Base-by-base conservation (phyloP, 208 protist species). In the Acanthamoeba sp. region DNA sequence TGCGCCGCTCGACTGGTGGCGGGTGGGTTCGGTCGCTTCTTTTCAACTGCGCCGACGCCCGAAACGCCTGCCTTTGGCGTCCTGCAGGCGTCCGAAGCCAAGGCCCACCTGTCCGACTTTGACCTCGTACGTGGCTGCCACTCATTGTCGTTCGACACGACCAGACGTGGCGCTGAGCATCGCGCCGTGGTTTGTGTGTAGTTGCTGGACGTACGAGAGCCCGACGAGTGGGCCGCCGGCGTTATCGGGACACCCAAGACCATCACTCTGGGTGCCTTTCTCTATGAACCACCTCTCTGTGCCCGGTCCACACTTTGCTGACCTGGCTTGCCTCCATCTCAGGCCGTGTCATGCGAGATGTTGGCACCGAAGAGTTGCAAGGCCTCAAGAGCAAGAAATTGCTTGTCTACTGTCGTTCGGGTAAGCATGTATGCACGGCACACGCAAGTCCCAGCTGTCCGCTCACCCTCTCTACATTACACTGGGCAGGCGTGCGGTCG, bases 341-440 rank as follows among this genome's bases (percentile, higher is more conserved):
- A 69, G 84, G 84, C 0, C 84, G 84, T 24, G 84, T 90, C 27
- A 69, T 90, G 84, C 45, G 84, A 6, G 84, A 90, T 42, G 52
- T 69, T 5, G 32, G 9, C 84, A 90, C 84, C 4, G 84, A 90
- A 1, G 84, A 90, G 84, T 1, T 90, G 50, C 84, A 90, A 34
- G 45, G 84, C 84, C 84, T 90, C 45, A 90, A 90, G 84, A 34
- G 32, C 84, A 90, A 90, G 84, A 90, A 90, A 0, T 27, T 90
- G 52, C 55, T 90, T 16, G 52, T 90, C 52, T 90, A 90, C 84
- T 90, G 84, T 29, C 84, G 84, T 24, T 90, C 84, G 7, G 84
- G 84, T 69, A 22, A 29, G 84, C 20, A 16, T 18, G 12, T 9
- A 50, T 16, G 18, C 45, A 50, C 45, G 45, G 45, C 57, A 24